phyloP scores from a whole-genome alignment of 164 flowering plant species.

The Houttuynia cordata region DNA sequence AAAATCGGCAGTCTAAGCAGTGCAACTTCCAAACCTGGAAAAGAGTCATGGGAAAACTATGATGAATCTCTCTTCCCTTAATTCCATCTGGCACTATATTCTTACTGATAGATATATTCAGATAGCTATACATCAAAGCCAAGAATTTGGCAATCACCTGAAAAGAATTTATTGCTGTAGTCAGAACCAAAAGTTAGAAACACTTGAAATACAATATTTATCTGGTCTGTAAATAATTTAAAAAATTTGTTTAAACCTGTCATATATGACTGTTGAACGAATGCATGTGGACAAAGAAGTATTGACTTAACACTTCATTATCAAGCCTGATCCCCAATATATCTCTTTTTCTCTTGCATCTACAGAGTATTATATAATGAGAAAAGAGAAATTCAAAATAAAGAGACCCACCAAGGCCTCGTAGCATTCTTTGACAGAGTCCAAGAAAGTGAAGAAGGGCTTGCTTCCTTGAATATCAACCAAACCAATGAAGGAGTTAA shows the following conservation, averaged over 20 bases:
- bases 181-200: not conserved
- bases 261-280: no score
- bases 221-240: no score
- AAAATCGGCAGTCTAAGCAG: not conserved
- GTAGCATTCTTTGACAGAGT: constrained; percentile 81
- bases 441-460: constrained; percentile 73
- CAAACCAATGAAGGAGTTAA: constrained; percentile 67
- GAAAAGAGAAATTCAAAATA: not conserved
- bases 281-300: no score
- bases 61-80: constrained; percentile 91
- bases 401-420: constrained; percentile 71
- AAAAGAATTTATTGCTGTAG: constrained; percentile 7
- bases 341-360: no score
- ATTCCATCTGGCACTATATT: constrained; percentile 84
- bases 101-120: constrained; percentile 75
- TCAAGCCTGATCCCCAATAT: no score
- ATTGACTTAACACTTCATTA: no score
- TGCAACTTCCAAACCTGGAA: constrained; percentile 46
- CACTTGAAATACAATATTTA: no score
- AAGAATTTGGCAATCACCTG: constrained; percentile 96
- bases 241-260: not conserved
- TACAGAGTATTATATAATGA: no score
- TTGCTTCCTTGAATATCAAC: constrained; percentile 72
- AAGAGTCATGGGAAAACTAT: constrained; percentile 87
- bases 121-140: constrained; percentile 82